Evolutionary conservation across 1,139 yeast genomes (phyloP).

Genomic region (Yamadazyma mexicana): DNA sequence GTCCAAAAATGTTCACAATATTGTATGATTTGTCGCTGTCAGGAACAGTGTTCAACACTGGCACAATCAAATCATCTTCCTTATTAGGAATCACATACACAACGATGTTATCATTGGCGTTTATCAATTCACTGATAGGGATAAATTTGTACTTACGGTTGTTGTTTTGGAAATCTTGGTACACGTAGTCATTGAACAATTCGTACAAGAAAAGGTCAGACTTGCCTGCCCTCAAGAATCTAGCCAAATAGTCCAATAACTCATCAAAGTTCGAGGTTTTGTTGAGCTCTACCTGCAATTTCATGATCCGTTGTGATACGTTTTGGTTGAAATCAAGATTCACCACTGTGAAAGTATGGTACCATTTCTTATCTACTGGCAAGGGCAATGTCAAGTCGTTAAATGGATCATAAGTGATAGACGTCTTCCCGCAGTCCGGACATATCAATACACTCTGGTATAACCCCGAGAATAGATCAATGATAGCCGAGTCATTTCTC

Average conservation of each 20-base stretch:
- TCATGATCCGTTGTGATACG: slow-evolving; percentile 22
- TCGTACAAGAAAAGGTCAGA: slow-evolving; percentile 63
- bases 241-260: slow-evolving; percentile 59
- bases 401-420: slow-evolving; percentile 92
- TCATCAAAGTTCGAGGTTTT: slow-evolving; percentile 67
- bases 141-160: slow-evolving; percentile 59
- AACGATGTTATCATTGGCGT: slow-evolving; percentile 61
- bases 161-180: slow-evolving; percentile 64
- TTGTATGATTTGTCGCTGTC: slow-evolving; percentile 43
- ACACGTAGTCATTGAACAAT: slow-evolving; percentile 67
- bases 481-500: slow-evolving; percentile 82
- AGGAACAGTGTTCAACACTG: slow-evolving; percentile 60
- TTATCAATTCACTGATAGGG: slow-evolving; percentile 70
- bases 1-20: slow-evolving; percentile 51
- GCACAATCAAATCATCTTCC: slow-evolving; percentile 55
- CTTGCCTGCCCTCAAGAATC: slow-evolving; percentile 45
- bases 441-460: slow-evolving; percentile 89
- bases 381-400: slow-evolving; percentile 88
- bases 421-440: slow-evolving; percentile 78
- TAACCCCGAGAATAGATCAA: slow-evolving; percentile 85
- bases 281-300: slow-evolving; percentile 68
- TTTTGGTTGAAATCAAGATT: slow-evolving; percentile 47
- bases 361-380: slow-evolving; percentile 79
- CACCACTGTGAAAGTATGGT: slow-evolving; percentile 61
- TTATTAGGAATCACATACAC: slow-evolving; percentile 65